Base-by-base conservation (phyloP, 2,329 filamentous ascomycete species). In the Calycina marina region DNA sequence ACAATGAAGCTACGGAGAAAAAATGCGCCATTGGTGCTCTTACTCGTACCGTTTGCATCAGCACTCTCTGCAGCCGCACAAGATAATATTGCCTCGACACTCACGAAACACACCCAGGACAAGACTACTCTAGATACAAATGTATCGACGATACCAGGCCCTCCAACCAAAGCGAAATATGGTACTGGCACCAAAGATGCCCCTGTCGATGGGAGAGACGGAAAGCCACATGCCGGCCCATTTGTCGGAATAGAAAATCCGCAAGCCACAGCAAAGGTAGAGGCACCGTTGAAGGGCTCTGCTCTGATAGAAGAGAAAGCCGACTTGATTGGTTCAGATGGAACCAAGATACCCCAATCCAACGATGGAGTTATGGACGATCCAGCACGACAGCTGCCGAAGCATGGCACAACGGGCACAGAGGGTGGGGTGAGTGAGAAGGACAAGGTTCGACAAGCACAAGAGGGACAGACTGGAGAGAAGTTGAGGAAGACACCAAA, bases 321-420 rank as follows among this genome's bases (percentile, higher is more conserved):
- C 20, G 67, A 72, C 37, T 60, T 62, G 29, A 67, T 63, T 15
- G 52, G 69, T 6, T 54, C 72, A 27, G 67, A 74, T 32, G 72
- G 71, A 43, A 66, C 67, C 49, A 69, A 65, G 54, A 72, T 77
- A 14, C 71, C 72, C 16, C 62, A 72, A 41, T 62, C 60, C 39
- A 75, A 77, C 44, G 73, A 93, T 52, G 84, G 86, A 25, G 84
- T 94, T 37, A 94, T 94, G 88, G 81, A 93, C 50, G 86, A 94
- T 55, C 81, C 78, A 41, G 69, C 80, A 51, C 67, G 84, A 43
- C 59, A 68, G 22, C 67, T 71, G 25, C 83, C 86, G 4, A 86
- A 85, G 52, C 69, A 85, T 53, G 88, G 86, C 28, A 92, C 83
- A 2, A 82, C 79, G 4, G 88, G 88, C 24, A 93, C 82, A 2